These are phyloP conservation scores for Colletotrichum aenigma DNA, from an alignment of 2,329 filamentous ascomycete species.

Conservation along the genomic window DNA sequence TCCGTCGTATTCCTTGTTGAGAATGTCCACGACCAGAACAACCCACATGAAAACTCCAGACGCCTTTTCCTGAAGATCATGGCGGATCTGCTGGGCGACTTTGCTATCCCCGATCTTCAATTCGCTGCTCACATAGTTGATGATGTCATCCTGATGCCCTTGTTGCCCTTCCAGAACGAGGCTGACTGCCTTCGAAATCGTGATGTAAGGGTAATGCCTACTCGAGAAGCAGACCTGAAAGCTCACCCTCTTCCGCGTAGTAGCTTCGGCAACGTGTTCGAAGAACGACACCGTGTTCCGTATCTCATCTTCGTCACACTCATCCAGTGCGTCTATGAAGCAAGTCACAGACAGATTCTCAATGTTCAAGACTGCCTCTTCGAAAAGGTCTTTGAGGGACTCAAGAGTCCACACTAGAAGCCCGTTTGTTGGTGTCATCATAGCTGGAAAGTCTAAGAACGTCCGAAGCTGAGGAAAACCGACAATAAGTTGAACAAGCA, in stretches of 20 bases:
- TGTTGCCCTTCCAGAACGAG: conserved; percentile 28
- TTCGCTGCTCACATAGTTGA: conserved; percentile 31
- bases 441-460: not conserved
- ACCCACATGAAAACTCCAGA: conserved; percentile 50
- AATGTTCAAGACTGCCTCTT: not conserved
- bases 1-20: conserved; percentile 35
- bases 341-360: conserved; percentile 5
- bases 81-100: conserved; percentile 24
- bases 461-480: not conserved
- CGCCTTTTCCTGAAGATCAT: conserved; percentile 38
- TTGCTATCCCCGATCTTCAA: conserved; percentile 1
- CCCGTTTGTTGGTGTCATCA: rapidly evolving
- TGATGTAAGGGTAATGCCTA: conserved; percentile 16
- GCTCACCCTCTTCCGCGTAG: rapidly evolving
- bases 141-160: conserved; percentile 36
- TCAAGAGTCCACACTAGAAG: not conserved
- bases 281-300: not conserved
- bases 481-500: not conserved
- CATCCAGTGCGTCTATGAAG: conserved; percentile 12
- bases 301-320: not conserved
- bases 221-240: conserved; percentile 26
- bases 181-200: conserved; percentile 27
- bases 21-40: conserved; percentile 39
- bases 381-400: not conserved
- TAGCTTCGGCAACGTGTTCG: not conserved